Conservation (phyloP, 106 monocot species). For the Dioscorea alata region DNA sequence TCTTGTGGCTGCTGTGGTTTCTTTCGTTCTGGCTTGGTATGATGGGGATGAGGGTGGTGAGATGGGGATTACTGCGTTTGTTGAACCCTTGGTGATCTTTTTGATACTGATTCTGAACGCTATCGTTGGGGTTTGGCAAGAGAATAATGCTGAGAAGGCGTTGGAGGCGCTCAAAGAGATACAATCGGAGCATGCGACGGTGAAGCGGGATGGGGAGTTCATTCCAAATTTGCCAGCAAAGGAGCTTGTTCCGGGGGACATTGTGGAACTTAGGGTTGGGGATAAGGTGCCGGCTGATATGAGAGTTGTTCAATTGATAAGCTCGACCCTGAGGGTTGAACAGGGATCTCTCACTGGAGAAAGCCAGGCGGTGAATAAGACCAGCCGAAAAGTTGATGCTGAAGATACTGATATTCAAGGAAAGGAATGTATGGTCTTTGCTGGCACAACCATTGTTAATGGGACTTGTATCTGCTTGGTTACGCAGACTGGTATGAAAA, state of each 20-base stretch:
- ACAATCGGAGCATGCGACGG: slow-evolving; percentile 75
- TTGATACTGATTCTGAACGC: slow-evolving; percentile 77
- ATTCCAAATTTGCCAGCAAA: slow-evolving; percentile 42
- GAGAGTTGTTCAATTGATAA: slow-evolving; percentile 42
- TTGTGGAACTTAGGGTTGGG: slow-evolving; percentile 53
- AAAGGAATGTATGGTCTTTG: slow-evolving; percentile 65
- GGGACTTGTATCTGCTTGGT: slow-evolving; percentile 62
- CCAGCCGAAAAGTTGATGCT: slow-evolving; percentile 27
- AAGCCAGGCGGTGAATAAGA: slow-evolving; percentile 59
- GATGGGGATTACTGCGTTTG: slow-evolving; percentile 81
- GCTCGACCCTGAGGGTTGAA: slow-evolving; percentile 54
- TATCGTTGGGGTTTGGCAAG: slow-evolving; percentile 91
- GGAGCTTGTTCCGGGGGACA: slow-evolving; percentile 63
- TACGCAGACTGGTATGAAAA: slow-evolving; percentile 47
- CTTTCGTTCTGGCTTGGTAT: slow-evolving; percentile 78
- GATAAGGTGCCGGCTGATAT: slow-evolving; percentile 69
- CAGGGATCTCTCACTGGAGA: slow-evolving; percentile 66
- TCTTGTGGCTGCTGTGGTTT: slow-evolving; percentile 82
- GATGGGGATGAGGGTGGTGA: slow-evolving; percentile 72
- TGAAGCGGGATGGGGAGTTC: slow-evolving; percentile 53
- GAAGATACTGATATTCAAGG: slow-evolving; percentile 60
- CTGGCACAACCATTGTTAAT: slow-evolving; percentile 60
- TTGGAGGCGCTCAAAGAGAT: slow-evolving; percentile 87
- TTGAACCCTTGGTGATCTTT: slow-evolving; percentile 83
- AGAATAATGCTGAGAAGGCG: slow-evolving; percentile 90